Base-by-base conservation (phyloP, 768 basidiomycete species). In the Hydnum rufescens region DNA sequence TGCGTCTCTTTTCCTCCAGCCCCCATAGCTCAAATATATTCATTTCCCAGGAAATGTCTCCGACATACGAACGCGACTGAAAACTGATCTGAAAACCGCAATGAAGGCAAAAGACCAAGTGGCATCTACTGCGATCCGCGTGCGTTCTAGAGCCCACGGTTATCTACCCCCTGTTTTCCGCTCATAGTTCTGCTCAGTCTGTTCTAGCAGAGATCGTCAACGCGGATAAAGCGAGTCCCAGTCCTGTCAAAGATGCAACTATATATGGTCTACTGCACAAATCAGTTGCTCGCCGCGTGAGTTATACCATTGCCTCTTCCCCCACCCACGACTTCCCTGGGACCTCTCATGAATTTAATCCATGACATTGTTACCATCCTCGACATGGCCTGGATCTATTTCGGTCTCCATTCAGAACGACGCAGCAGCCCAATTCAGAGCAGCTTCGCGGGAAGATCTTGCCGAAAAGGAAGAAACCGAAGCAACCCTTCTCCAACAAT, bases 101-200 rank as follows among this genome's bases (percentile, higher is more conserved):
- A 56, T 56, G 55, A 56, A 56, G 36, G 46, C 55, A 23, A 56
- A 47, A 31, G 49, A 56, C 36, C 26, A 54, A 42, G 31, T 55
- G 54, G 28, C 57, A n/a, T 51, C 54, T 22, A 56, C 54, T 18
- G 54, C 52, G 30, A 49, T 56, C 22, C 46, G 54, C 13, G 55
- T 56, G 36, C 5, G 32, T 3, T 8, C 22, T 4, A 18, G 3
- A 18, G 6, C 43, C 5, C n/a, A n/a, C 18, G n/a, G 13, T 25
- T 26, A 13, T 25, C 13, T 8, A 47, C 44, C 13, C 8, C 13
- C 23, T 29, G 30, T 23, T 29, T 32, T 8, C 48, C 55, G 13
- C 6, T 18, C 6, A 25, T 2, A n/a, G 22, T 30, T 34, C 28
- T 2, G 3, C 16, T 1, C 22, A 56, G 55, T 47, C 54, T 1